A percentile compares a stretch with the other conserved stretches of the same genome.
Evolutionary conservation across 164 flowering plant genomes (phyloP).

Genomic region (Sedum album): DNA sequence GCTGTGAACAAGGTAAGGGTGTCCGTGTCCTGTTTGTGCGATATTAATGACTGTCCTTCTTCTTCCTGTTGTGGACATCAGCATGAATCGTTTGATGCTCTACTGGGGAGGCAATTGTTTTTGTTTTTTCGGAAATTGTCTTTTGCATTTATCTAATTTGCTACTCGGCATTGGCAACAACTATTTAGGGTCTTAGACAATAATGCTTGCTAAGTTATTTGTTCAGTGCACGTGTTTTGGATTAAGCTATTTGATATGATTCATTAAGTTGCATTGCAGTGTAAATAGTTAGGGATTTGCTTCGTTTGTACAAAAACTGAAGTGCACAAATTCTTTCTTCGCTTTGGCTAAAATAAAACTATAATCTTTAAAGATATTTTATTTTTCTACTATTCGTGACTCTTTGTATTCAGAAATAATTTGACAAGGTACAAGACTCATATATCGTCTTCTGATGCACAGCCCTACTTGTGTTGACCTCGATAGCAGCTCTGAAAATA

Average conservation of each 20-base stretch:
- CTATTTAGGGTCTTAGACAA: too few species aligned
- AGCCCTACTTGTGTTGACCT: slow-evolving; percentile 55
- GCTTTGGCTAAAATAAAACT: too few species aligned
- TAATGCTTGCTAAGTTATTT: too few species aligned
- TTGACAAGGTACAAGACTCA: neutral
- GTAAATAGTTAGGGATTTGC: too few species aligned
- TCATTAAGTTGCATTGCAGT: too few species aligned
- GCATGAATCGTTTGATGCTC: neutral
- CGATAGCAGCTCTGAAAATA: slow-evolving; percentile 37
- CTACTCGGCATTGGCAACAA: neutral
- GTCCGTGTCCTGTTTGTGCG: neutral
- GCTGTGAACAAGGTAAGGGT: neutral
- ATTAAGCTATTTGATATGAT: too few species aligned
- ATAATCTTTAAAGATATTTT: too few species aligned
- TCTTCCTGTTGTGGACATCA: neutral
- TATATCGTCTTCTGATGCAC: slow-evolving; percentile 1
- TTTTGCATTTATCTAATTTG: neutral
- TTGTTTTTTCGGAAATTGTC: neutral
- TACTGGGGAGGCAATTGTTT: neutral
- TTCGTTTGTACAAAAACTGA: neutral
- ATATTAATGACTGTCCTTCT: neutral
- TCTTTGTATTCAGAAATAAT: too few species aligned
- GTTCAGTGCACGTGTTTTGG: too few species aligned
- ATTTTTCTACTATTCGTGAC: too few species aligned
- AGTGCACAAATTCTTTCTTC: neutral